Conservation (phyloP, 257 asterid genomes). For the Cruciata laevipes region DNA sequence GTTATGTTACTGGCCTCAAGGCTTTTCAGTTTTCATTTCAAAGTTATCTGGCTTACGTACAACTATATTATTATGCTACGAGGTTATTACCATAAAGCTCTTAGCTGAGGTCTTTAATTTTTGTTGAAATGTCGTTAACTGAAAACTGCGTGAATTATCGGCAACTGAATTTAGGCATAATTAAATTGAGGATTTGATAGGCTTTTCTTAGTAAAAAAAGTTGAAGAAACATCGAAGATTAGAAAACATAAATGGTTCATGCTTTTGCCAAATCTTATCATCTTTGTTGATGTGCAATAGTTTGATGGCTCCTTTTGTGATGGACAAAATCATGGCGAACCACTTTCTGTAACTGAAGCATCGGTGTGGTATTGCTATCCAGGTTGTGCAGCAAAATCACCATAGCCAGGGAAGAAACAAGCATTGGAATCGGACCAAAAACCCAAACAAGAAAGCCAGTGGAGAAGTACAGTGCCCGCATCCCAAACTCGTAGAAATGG, state of each 20-base stretch:
- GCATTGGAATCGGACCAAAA: conserved; percentile 70
- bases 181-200: not conserved
- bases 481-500: conserved; percentile 43
- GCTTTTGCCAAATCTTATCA: not conserved
- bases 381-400: conserved; percentile 33
- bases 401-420: conserved; percentile 39
- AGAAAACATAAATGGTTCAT: not conserved
- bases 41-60: not conserved
- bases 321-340: conserved; percentile 6
- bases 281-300: conserved; percentile 4
- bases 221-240: not conserved
- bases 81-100: not conserved
- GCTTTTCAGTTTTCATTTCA: not conserved
- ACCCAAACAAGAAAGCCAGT: conserved; percentile 47
- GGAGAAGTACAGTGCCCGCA: conserved; percentile 46
- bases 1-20: not conserved
- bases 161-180: not conserved
- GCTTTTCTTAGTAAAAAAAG: not conserved
- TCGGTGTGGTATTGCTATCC: conserved; percentile 34
- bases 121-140: not conserved
- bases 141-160: not conserved
- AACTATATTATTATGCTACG: not conserved
- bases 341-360: conserved; percentile 10
- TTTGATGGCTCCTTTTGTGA: conserved; percentile 18
- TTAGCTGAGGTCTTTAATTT: not conserved